Evolutionary conservation across 257 asterid species (phyloP).

Genomic region (Handroanthus guayacan): DNA sequence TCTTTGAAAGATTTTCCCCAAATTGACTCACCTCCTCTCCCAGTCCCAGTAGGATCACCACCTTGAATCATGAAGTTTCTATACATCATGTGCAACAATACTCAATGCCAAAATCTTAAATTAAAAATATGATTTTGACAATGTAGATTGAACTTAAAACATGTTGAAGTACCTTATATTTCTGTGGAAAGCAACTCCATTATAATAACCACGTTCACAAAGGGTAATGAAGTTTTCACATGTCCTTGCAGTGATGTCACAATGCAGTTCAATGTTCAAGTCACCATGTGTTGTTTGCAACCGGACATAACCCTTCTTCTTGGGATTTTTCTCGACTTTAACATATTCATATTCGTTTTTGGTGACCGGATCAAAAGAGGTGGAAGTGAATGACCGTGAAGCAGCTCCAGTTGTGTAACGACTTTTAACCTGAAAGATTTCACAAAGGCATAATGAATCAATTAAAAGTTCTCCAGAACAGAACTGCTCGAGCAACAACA

Average conservation of each 20-base stretch:
- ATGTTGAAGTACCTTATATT: slow-evolving; percentile 69
- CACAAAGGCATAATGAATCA: slow-evolving; percentile 35
- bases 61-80: slow-evolving; percentile 99
- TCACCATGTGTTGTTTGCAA: slow-evolving; percentile 96
- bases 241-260: slow-evolving; percentile 89
- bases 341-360: slow-evolving; percentile 85
- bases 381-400: slow-evolving; percentile 95
- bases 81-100: slow-evolving; percentile 37
- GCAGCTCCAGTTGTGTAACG: slow-evolving; percentile 96
- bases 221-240: slow-evolving; percentile 93
- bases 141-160: slow-evolving; percentile 20
- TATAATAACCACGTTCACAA: slow-evolving; percentile 88
- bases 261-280: slow-evolving; percentile 94
- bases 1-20: slow-evolving; percentile 97
- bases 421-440: slow-evolving; percentile 80
- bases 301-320: slow-evolving; percentile 82
- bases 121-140: neutral
- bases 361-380: slow-evolving; percentile 91
- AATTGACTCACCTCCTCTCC: slow-evolving; percentile 93
- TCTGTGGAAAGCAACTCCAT: slow-evolving; percentile 90
- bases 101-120: slow-evolving; percentile 24
- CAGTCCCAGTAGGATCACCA: slow-evolving; percentile 98
- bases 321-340: slow-evolving; percentile 97
- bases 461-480: slow-evolving; percentile 1
- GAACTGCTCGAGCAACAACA: neutral